Base-by-base conservation (phyloP, 805 yeast species). In the Isabelozyma heimii region DNA sequence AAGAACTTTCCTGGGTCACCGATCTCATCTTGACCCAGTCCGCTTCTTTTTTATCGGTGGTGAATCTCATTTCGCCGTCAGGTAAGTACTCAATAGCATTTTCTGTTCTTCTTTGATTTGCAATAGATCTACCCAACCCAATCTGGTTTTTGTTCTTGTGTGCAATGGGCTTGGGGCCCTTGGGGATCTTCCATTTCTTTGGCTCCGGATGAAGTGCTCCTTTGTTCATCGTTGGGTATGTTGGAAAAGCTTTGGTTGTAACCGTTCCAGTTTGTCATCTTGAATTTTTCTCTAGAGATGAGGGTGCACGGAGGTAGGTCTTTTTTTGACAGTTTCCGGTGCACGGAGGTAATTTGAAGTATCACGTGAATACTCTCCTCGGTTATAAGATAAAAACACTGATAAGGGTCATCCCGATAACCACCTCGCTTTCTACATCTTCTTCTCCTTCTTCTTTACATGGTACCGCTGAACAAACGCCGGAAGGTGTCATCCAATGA, bases 1-100 rank as follows among this genome's bases (percentile, higher is more conserved):
- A 70, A 1, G 97, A 86, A 57, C 87, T 82, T 66, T 94, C 98
- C 60, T 94, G 98, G 0, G 98, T 94, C 13, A 94, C 95, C 2
- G 97, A 91, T 64, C 94, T 82, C 61, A 94, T 72, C 54, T 91
- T 89, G 45, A 89, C 95, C 95, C 97, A 90, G 52, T 79, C 80
- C 12, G 90, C 95, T 62, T 89, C 95, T 56, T 82, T 88, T 57
- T 85, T 85, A 53, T 83, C 87, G 0, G 97, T 90, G 15, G 96
- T 88, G 67, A 90, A 91, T 59, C 97, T 76, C 82, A 89, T 80
- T 61, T 88, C 95, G 55, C 95, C 96, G 71, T 87, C 94, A 27
- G 96, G 95, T 42, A 87, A 70, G 57, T 72, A 82, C 62, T 85
- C 84, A 48, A 88, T 80, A 52, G 81, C 79, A 61, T 88, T 86